Evolutionary conservation across 768 basidiomycete species (phyloP).

Genomic region (Leccinum truebloodii): DNA sequence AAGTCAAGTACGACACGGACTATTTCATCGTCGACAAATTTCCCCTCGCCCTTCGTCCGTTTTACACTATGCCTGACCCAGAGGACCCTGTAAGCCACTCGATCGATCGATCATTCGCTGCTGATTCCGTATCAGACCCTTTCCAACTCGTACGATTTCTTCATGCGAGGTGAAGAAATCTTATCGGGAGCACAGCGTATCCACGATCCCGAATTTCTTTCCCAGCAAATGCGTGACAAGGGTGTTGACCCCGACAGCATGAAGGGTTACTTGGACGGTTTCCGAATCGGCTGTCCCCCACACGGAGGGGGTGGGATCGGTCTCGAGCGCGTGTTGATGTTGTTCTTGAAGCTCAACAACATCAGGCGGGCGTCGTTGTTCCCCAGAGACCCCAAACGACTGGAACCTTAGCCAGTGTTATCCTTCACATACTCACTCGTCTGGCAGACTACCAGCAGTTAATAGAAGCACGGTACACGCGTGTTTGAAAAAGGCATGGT

Average conservation of each 20-base stretch:
- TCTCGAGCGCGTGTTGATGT: conserved; percentile 93
- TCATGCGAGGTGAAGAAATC: conserved; percentile 99
- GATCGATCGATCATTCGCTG: conserved; percentile 1
- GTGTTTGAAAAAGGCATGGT: conserved; percentile 6
- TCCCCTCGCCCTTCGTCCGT: conserved; percentile 92
- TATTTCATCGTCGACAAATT: conserved; percentile 99
- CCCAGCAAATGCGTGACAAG: conserved; percentile 80
- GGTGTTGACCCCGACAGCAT: conserved; percentile 91
- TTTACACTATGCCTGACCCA: conserved; percentile 99
- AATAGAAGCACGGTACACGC: neutral
- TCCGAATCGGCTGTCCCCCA: conserved; percentile 92
- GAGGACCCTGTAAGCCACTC: conserved; percentile 68
- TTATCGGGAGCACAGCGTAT: conserved; percentile 97
- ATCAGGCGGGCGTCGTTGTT: conserved; percentile 91
- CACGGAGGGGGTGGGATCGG: conserved; percentile 98
- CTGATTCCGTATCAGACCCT: conserved; percentile 53
- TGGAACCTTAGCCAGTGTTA: conserved; percentile 64
- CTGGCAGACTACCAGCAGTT: neutral
- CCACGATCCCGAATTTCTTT: conserved; percentile 83
- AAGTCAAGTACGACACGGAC: conserved; percentile 93
- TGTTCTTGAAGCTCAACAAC: conserved; percentile 96
- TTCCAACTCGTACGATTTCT: conserved; percentile 99
- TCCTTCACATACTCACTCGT: neutral
- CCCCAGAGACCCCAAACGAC: conserved; percentile 94
- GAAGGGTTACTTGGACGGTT: conserved; percentile 91